Conservation (phyloP, 1,284 basidiomycete genomes). For the Pseudozyma sp. region DNA sequence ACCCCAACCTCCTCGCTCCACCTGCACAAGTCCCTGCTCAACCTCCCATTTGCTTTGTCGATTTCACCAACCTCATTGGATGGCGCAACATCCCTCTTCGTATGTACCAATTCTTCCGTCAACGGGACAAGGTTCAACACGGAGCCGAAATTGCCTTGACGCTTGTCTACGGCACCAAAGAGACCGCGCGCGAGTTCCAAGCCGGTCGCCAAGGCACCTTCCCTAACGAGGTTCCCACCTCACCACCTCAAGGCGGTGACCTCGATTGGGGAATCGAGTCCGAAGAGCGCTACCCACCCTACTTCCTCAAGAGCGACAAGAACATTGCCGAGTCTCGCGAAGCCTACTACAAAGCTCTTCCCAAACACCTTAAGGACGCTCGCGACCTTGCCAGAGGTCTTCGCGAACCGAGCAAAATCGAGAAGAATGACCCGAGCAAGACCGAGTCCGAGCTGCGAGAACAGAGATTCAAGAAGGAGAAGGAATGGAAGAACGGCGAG, state of each 20-base stretch:
- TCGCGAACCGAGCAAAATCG: conserved; percentile 87
- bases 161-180: conserved; percentile 75
- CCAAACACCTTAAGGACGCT: conserved; percentile 78
- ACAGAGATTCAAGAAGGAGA: conserved; percentile 76
- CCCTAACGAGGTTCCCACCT: conserved; percentile 29
- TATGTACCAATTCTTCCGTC: conserved; percentile 92
- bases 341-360: conserved; percentile 82
- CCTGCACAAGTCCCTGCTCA: conserved; percentile 78
- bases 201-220: conserved; percentile 31
- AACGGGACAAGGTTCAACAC: conserved; percentile 79
- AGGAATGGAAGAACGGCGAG: conserved; percentile 81
- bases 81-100: conserved; percentile 87
- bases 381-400: conserved; percentile 81
- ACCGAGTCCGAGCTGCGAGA: conserved; percentile 85
- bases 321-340: conserved; percentile 79
- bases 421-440: conserved; percentile 81
- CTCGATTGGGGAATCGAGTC: conserved; percentile 79
- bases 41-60: conserved; percentile 85
- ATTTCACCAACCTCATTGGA: conserved; percentile 88
- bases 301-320: conserved; percentile 74
- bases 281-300: conserved; percentile 79
- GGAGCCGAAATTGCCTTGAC: conserved; percentile 86
- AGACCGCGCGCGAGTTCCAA: conserved; percentile 75
- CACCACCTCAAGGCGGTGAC: conserved; percentile 72
- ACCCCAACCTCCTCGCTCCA: conserved; percentile 70